Evolutionary conservation across 164 flowering plant genomes (phyloP), one percentile per base, ranked within the genome.

Genomic region (Amborella trichopoda): DNA sequence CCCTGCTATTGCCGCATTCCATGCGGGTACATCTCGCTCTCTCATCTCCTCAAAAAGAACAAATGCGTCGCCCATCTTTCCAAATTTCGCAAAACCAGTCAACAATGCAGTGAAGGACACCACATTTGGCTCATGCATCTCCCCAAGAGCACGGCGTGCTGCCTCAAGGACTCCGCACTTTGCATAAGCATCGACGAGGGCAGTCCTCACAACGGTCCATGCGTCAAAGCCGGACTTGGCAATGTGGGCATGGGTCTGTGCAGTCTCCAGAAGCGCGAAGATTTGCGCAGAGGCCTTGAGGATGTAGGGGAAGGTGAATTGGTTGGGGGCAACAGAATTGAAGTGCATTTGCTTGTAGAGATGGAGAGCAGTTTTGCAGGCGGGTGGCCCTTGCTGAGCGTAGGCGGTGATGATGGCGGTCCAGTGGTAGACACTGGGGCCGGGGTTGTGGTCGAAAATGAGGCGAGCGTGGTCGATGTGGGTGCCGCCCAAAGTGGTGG

Each of bases 141-240:
- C 27, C 45, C 67, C 75, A 55, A 67, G 64, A 11, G 64, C 56
- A 24, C 44, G 1, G 32, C 58, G 55, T 1, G 67, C 69, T 2
- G 41, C 50, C 43, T 49, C 69, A 27, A 64, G 46, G 27, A 23
- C 30, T 9, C 75, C 72, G 27, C 64, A 36, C 16, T 75, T 71
- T 28, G 57, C 73, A 54, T 78, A 73, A 78, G 71, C 69, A 19
- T 68, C 76, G 30, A 64, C 71, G 64, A 76, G 60, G n/a, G 65
- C 68, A 48, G 65, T 64, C 37, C 70, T 33, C 38, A 76, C 74
- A 60, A 75, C 73, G 5, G 60, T 47, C 41, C 73, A 75, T 28
- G 59, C 49, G 30, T 66, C 74, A 39, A 74, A 23, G 6, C 86
- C 74, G 26, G 40, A 33, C 47, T 65, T 76, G 56, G 54, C 4